Evolutionary conservation across 2,329 filamentous ascomycete genomes (phyloP).

Genomic region (Clonostachys rhizophaga): DNA sequence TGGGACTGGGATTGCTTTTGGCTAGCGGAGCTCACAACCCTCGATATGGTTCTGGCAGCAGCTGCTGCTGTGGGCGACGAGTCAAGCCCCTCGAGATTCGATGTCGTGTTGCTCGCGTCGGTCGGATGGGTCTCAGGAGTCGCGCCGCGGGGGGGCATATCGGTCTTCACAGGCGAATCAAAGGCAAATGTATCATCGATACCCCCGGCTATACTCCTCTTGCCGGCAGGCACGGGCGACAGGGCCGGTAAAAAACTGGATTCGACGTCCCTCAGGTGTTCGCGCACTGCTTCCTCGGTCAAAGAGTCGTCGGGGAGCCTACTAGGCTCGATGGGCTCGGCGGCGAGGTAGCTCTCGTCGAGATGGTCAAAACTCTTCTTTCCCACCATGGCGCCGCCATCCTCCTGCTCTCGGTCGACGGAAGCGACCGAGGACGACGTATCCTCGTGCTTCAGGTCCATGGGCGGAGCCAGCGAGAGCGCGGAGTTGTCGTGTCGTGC

Average conservation of each 20-base stretch:
- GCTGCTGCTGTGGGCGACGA: constrained; percentile 54
- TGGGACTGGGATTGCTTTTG: constrained; percentile 14
- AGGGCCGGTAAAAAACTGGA: constrained; percentile 58
- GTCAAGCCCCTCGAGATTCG: constrained; percentile 45
- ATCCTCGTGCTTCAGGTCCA: neutral
- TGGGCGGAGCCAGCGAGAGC: neutral
- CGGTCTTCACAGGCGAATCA: constrained; percentile 34
- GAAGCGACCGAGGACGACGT: neutral
- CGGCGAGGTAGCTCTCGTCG: constrained; percentile 37
- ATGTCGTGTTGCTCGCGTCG: constrained; percentile 37
- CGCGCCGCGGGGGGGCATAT: constrained; percentile 9
- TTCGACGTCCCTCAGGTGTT: constrained; percentile 59
- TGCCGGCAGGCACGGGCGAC: constrained; percentile 48
- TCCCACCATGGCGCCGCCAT: neutral
- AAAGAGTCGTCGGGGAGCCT: constrained; percentile 36
- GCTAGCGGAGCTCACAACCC: constrained; percentile 38
- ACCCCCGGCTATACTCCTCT: constrained; percentile 22
- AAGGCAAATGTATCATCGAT: constrained; percentile 58
- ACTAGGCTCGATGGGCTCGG: constrained; percentile 26
- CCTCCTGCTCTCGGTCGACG: neutral
- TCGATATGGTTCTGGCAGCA: constrained; percentile 46
- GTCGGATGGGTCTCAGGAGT: constrained; percentile 13
- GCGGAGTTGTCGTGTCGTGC: neutral
- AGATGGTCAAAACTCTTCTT: neutral
- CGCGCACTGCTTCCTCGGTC: constrained; percentile 46